Base-by-base conservation (phyloP, 345 rosid genomes). In the Lepidium africanum region DNA sequence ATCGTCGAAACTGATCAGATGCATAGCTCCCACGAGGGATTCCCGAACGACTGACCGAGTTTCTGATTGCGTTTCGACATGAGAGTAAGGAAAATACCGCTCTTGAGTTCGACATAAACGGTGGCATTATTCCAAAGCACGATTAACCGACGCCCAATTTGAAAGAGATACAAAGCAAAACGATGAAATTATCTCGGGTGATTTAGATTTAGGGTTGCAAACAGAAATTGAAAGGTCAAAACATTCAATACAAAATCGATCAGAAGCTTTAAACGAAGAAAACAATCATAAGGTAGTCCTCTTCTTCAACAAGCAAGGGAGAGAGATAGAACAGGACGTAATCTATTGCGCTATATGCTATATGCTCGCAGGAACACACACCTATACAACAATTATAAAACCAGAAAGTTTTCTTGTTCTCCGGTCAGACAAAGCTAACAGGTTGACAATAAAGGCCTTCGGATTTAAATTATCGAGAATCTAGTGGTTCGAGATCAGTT, bases 71-170 rank as follows among this genome's bases (percentile, higher is more conserved):
- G 58, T 50, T 76, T 64, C 73, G 67, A 57, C 78, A 76, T 37
- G 84, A 74, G 19, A 78, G n/a, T 5, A 83, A 46, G 36, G 82
- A 77, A 13, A 75, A 71, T 10, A 86, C 15, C 11, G 86, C 85
- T 62, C 80, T 82, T 5, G 85, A 65, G 35, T 81, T 72, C 6
- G 85, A 69, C 59, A 76, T 60, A 59, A 84, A 87, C 43, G 93
- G 90, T 64, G 78, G 86, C 95, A 92, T 89, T 81, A 70, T 37
- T 63, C 32, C 16, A 42, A 45, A 13, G 9, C 38, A 5, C 21
- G 59, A 70, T 55, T 74, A 42, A 63, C 37, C 55, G 32, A 14
- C 43, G 49, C 69, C 61, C 36, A n/a, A 21, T 68, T 11, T 6
- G 14, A 3, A 9, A 39, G 64, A 52, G 60, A 60, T 51, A n/a